Evolutionary conservation across 164 flowering plant species (phyloP), one percentile per base, ranked within the genome.

Genomic region (Amborella trichopoda): DNA sequence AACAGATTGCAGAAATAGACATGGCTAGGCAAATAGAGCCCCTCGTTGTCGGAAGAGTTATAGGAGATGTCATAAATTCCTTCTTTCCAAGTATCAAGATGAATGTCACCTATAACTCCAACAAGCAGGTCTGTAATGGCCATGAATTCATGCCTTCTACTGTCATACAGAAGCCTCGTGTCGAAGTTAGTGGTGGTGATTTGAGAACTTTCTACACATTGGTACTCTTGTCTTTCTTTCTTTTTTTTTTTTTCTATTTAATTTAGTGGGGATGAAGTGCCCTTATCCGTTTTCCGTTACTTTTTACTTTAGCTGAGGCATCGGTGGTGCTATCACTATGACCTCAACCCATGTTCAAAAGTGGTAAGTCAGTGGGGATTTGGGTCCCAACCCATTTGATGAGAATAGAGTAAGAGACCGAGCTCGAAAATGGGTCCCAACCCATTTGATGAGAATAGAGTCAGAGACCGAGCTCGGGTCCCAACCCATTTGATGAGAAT

Each of bases 121-220:
- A 53, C 60, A 77, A 57, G 47, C 70, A 59, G 50, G 79, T 88
- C 51, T 66, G 9, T 56, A 89, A 85, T 62, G 95, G 97, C 18
- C 67, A 69, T 46, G 95, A 85, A 70, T 45, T 85, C 49, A 59
- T 8, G 40, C 97, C 95, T 55, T 78, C 90, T 13, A 23, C 69
- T 0, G 60, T 89, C 2, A 28, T 65, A 8, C 1, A 43, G 14
- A 78, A 61, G 41, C 97, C 97, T 41, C 68, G 67, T 55, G 88
- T 82, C 56, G 70, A 72, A 50, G 55, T 89, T 61, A 72, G 63
- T 25, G 93, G 80, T 3, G 83, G 70, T 46, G 97, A 84, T 26
- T 19, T 89, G 68, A 75, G 97, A 40, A 46, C 83, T 34, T 79
- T 83, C 64, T 89, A 63, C 40, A 89, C 97, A 3, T 71, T 89